A percentile compares a stretch with the other conserved stretches of the same genome.
phyloP scores from a whole-genome alignment of 2,329 filamentous ascomycete species.

The Ophiocordyceps robertsii region DNA sequence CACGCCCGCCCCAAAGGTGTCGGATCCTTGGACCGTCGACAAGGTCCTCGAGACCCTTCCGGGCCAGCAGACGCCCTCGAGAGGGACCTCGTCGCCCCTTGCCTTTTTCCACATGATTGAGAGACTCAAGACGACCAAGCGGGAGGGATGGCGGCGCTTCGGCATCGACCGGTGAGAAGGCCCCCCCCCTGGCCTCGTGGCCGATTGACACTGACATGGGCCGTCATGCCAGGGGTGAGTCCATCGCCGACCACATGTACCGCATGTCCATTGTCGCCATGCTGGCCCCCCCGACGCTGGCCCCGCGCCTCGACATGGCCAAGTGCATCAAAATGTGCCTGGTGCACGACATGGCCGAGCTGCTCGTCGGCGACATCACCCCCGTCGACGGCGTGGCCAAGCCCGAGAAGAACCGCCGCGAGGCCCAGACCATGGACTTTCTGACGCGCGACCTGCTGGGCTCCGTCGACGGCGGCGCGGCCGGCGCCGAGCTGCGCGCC shows the following conservation, averaged over 20 bases:
- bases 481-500: constrained; percentile 57
- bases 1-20: constrained; percentile 23
- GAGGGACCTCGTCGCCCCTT: constrained; percentile 58
- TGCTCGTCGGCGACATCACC: constrained; percentile 91
- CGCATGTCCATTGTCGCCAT: constrained; percentile 96
- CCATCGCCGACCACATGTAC: constrained; percentile 98
- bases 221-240: constrained; percentile 50
- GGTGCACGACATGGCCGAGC: constrained; percentile 94
- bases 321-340: constrained; percentile 93
- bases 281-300: constrained; percentile 67
- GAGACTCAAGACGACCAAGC: constrained; percentile 88
- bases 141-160: constrained; percentile 91
- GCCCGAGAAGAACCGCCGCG: constrained; percentile 75
- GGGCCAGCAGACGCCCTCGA: constrained; percentile 32
- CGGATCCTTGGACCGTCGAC: constrained; percentile 39
- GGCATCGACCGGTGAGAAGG: constrained; percentile 45
- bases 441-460: constrained; percentile 62
- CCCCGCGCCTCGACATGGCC: constrained; percentile 57
- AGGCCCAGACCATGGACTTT: constrained; percentile 85
- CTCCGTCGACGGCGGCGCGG: constrained; percentile 54
- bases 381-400: constrained; percentile 80
- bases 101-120: constrained; percentile 93
- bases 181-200: too few species aligned
- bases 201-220: not conserved
- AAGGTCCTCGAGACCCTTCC: constrained; percentile 53